Percentiles rank a stretch among this genome's conserved stretches.
Evolutionary conservation across 805 yeast genomes (phyloP).

Genomic region (Lipomyces sp.): DNA sequence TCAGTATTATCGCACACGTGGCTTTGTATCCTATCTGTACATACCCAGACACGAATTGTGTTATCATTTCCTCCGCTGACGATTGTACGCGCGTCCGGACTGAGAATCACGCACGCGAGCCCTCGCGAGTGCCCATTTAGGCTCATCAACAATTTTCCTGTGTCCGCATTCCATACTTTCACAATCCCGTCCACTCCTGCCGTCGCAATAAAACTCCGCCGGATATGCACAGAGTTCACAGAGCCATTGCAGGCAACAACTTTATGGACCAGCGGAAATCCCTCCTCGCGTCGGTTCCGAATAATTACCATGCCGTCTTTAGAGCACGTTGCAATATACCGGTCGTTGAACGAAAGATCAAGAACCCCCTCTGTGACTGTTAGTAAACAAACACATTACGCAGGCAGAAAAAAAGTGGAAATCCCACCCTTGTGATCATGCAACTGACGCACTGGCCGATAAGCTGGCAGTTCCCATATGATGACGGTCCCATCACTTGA

Average conservation of each 20-base stretch:
- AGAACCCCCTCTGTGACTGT: slow-evolving; percentile 18
- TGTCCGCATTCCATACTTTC: slow-evolving; percentile 77
- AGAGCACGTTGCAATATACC: slow-evolving; percentile 45
- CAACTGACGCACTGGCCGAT: slow-evolving; percentile 39
- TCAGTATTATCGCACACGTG: not conserved
- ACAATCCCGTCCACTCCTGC: slow-evolving; percentile 74
- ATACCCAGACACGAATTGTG: slow-evolving; percentile 77
- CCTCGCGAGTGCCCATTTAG: slow-evolving; percentile 82
- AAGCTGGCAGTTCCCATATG: slow-evolving; percentile 42
- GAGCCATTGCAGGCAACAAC: slow-evolving; percentile 46
- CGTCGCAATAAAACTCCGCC: slow-evolving; percentile 41
- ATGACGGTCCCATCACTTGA: slow-evolving; percentile 45
- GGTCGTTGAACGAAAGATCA: slow-evolving; percentile 40
- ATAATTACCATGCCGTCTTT: slow-evolving; percentile 45
- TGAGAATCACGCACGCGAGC: slow-evolving; percentile 81
- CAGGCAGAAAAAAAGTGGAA: not conserved
- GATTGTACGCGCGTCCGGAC: slow-evolving; percentile 67
- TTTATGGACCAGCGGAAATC: slow-evolving; percentile 29
- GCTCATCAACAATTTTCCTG: slow-evolving; percentile 70
- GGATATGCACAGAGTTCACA: slow-evolving; percentile 45
- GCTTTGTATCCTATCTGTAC: not conserved
- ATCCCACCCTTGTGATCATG: slow-evolving; percentile 36
- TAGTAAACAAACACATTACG: not conserved
- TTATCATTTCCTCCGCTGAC: slow-evolving; percentile 88
- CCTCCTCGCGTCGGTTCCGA: slow-evolving; percentile 39